Conservation (phyloP, 2,329 filamentous ascomycete genomes). For the Dryadomyces quercivorus region DNA sequence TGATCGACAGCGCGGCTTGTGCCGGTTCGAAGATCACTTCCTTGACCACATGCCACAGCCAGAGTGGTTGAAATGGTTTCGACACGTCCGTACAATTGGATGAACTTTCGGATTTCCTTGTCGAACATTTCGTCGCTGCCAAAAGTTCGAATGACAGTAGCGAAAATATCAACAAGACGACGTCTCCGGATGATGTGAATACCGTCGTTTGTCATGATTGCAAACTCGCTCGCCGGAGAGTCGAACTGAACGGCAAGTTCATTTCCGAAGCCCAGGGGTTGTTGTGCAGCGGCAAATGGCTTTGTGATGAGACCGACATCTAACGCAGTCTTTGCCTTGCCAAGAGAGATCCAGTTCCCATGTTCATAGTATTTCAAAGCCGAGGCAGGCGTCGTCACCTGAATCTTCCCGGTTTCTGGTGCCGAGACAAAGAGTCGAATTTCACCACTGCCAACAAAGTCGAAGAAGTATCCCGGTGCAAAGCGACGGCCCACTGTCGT, state of each 20-base stretch:
- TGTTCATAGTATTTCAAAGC: conserved; percentile 61
- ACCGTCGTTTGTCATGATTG: conserved; percentile 81
- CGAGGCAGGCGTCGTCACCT: conserved; percentile 40
- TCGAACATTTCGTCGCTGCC: conserved; percentile 72
- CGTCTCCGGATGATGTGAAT: conserved; percentile 76
- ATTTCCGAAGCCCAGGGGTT: conserved; percentile 77
- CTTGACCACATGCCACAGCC: conserved; percentile 90
- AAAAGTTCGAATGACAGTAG: conserved; percentile 61
- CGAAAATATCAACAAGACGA: conserved; percentile 84
- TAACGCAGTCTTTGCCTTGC: conserved; percentile 51
- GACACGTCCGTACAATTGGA: conserved; percentile 71
- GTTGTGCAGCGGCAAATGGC: conserved; percentile 55
- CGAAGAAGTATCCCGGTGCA: conserved; percentile 83
- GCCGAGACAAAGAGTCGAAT: conserved; percentile 66
- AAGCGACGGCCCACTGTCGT: conserved; percentile 50
- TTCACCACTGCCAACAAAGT: conserved; percentile 43
- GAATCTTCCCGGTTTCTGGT: conserved; percentile 79
- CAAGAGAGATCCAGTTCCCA: conserved; percentile 66
- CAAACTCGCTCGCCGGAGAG: conserved; percentile 66
- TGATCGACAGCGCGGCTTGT: conserved; percentile 72
- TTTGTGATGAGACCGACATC: conserved; percentile 67
- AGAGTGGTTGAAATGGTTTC: conserved; percentile 86
- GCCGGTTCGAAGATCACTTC: conserved; percentile 59
- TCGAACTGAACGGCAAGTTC: conserved; percentile 96
- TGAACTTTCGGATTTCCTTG: conserved; percentile 70